These are phyloP conservation scores for Cryptosporidium andersoni DNA, from an alignment of 169 alveolate species.

Conservation along the genomic window DNA sequence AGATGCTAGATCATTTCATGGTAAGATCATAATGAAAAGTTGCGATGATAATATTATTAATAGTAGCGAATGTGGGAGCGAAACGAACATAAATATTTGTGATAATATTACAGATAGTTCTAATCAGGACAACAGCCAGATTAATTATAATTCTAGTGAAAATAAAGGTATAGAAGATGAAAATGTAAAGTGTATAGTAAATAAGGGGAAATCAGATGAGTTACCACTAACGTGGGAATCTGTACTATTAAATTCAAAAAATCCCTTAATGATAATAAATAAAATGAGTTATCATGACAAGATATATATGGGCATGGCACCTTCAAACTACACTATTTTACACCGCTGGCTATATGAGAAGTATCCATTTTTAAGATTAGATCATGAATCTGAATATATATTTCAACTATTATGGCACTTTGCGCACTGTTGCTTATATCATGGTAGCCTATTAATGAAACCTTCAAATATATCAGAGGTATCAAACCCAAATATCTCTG, in stretches of 20 bases:
- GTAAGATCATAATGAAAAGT: conserved; percentile 28
- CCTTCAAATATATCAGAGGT: too few relatives aligned
- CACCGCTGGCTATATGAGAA: conserved; percentile 39
- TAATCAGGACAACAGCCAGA: not conserved
- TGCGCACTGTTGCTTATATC: conserved; percentile 59
- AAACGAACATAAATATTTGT: not conserved
- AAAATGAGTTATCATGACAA: conserved; percentile 40
- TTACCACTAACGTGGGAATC: conserved; percentile 69
- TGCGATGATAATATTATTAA: not conserved
- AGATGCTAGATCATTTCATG: conserved; percentile 32
- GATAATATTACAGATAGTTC: not conserved
- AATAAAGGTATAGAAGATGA: not conserved
- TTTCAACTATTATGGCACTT: conserved; percentile 60
- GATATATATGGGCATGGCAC: conserved; percentile 70
- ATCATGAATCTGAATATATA: conserved; percentile 59
- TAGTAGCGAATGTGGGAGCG: not conserved
- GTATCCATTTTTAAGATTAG: conserved; percentile 54
- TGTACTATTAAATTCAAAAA: conserved; percentile 39
- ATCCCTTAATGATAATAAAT: conserved; percentile 46
- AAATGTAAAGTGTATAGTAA: not conserved
- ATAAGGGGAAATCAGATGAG: not conserved
- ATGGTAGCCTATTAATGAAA: conserved; percentile 14
- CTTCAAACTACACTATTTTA: conserved; percentile 46
- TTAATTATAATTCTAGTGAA: not conserved
- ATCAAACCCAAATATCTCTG: not conserved